These are phyloP conservation scores for Crotalaria pallida DNA, from an alignment of 306 rosid genomes.

Conservation along the genomic window DNA sequence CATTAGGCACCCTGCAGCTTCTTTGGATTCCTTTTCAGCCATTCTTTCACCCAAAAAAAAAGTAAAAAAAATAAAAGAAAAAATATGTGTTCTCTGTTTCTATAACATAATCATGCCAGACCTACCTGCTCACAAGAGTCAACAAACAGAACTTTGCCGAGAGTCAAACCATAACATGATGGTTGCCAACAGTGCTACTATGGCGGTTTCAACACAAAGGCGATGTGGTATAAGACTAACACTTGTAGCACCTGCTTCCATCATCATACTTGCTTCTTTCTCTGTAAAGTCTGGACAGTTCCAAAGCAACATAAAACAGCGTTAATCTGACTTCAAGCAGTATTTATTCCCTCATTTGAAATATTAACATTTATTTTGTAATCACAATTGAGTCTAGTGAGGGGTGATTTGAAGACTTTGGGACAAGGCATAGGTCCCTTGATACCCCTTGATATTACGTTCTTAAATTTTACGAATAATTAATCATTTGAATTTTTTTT, in stretches of 20 bases:
- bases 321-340: neutral
- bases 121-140: slow-evolving; percentile 26
- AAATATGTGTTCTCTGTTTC: neutral
- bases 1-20: slow-evolving; percentile 13
- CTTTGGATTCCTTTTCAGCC: slow-evolving; percentile 47
- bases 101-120: slow-evolving; percentile 6
- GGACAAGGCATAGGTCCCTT: neutral
- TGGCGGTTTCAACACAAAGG: slow-evolving; percentile 89
- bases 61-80: neutral
- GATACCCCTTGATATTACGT: neutral
- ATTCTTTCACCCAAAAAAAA: slow-evolving; percentile 45
- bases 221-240: slow-evolving; percentile 86
- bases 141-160: slow-evolving; percentile 22
- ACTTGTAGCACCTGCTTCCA: slow-evolving; percentile 67
- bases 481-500: neutral
- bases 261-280: slow-evolving; percentile 58
- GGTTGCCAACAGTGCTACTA: slow-evolving; percentile 69
- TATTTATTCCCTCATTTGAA: neutral
- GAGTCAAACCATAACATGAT: slow-evolving; percentile 84
- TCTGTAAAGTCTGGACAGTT: slow-evolving; percentile 65
- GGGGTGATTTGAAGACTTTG: neutral
- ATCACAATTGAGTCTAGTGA: neutral
- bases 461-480: neutral
- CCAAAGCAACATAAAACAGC: slow-evolving; percentile 9
- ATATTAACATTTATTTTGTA: neutral